Percentiles rank a stretch among this genome's conserved stretches.
phyloP scores from a whole-genome alignment of 139 green algal species.

The Edaphochlamys debaryana region DNA sequence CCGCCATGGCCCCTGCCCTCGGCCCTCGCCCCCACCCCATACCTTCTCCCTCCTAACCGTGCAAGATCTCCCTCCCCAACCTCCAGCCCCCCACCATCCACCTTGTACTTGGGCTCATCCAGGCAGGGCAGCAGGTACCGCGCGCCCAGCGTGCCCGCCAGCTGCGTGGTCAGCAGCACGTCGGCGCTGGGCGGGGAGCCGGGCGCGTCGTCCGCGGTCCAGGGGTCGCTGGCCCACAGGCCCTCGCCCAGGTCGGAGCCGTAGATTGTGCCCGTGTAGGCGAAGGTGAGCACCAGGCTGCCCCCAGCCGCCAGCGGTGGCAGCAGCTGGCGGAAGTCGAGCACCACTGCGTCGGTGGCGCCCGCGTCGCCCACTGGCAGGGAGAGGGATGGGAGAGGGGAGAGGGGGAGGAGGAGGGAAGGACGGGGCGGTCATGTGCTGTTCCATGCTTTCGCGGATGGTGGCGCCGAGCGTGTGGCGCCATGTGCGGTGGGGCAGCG shows the following conservation, averaged over 20 bases:
- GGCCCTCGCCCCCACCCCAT: neutral
- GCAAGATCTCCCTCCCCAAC: neutral
- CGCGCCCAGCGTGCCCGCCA: slow-evolving; percentile 29
- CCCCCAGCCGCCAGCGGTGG: neutral
- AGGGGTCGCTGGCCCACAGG: slow-evolving; percentile 37
- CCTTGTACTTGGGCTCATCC: slow-evolving; percentile 54
- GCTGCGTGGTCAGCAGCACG: slow-evolving; percentile 47
- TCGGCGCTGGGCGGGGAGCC: neutral
- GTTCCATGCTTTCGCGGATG: no score
- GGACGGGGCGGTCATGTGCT: no score
- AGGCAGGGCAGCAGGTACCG: slow-evolving; percentile 49
- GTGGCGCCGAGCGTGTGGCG: no score
- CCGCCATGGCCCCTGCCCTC: neutral
- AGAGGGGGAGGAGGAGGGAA: no score
- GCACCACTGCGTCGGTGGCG: no score
- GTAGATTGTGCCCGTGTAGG: slow-evolving; percentile 26
- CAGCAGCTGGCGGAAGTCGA: no score
- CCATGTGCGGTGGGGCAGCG: no score
- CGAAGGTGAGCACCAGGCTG: neutral
- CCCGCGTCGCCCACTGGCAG: no score
- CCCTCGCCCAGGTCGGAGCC: neutral
- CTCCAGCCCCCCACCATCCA: neutral
- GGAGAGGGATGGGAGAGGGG: no score
- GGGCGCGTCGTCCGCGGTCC: neutral
- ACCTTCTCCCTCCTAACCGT: neutral